phyloP scores from a whole-genome alignment of 148 eudicot species.

The Diospyros lotus region DNA sequence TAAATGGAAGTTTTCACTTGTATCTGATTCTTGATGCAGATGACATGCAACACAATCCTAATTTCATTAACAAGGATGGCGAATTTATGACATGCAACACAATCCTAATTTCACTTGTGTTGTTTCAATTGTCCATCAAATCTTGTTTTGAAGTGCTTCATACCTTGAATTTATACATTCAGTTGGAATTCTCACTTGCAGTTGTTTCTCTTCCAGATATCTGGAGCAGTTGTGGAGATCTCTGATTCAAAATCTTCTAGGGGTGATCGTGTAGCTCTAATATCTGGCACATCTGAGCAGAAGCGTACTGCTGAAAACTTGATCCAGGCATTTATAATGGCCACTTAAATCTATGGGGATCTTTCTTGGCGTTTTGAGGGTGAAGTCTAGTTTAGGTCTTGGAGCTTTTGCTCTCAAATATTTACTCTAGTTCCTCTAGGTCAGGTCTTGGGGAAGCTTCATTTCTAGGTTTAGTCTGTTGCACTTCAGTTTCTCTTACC shows the following conservation, averaged over 20 bases:
- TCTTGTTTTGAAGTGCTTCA: neutral
- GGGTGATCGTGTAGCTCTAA: slow-evolving; percentile 77
- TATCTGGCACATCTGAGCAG: slow-evolving; percentile 88
- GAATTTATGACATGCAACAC: neutral
- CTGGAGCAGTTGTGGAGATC: slow-evolving; percentile 85
- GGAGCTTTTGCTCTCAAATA: slow-evolving; percentile 21
- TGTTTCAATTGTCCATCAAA: neutral
- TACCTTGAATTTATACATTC: no score
- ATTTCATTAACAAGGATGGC: neutral
- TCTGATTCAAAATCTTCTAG: slow-evolving; percentile 71
- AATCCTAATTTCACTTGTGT: neutral
- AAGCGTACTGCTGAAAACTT: slow-evolving; percentile 87
- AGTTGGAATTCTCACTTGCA: slow-evolving; percentile 11
- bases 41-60: neutral
- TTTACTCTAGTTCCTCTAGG: slow-evolving; percentile 36
- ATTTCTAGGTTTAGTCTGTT: slow-evolving; percentile 16
- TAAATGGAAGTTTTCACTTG: neutral
- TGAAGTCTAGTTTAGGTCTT: slow-evolving; percentile 27
- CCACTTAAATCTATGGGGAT: slow-evolving; percentile 41
- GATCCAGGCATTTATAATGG: slow-evolving; percentile 89
- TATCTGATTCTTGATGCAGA: neutral
- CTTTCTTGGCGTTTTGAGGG: slow-evolving; percentile 25
- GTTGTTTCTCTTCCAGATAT: slow-evolving; percentile 56
- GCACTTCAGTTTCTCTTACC: neutral
- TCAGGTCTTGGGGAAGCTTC: slow-evolving; percentile 15